Conservation (phyloP, 1,284 basidiomycete genomes). For the Ceratobasidium sp. region DNA sequence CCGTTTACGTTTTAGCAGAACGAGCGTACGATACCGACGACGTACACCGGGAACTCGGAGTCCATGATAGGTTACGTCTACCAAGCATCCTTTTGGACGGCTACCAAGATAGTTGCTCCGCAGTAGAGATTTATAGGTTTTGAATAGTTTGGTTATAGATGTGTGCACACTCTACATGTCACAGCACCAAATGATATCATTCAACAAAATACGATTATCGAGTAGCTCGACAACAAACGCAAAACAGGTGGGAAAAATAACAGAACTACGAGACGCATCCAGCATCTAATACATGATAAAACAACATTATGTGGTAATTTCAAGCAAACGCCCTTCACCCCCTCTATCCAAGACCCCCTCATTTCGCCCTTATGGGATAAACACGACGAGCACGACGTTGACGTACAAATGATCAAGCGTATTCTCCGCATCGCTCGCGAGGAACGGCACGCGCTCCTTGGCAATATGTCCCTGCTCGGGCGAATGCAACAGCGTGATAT, state of each 20-base stretch:
- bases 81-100: slow-evolving; percentile 86
- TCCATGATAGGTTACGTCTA: slow-evolving; percentile 94
- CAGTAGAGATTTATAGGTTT: neutral
- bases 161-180: neutral
- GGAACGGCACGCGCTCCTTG: slow-evolving; percentile 78
- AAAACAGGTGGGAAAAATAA: slow-evolving; percentile 17
- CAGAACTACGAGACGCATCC: slow-evolving; percentile 44
- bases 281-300: slow-evolving; percentile 47
- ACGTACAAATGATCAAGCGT: slow-evolving; percentile 77
- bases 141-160: slow-evolving; percentile 15
- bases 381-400: slow-evolving; percentile 75
- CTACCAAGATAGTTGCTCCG: slow-evolving; percentile 68
- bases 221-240: slow-evolving; percentile 35
- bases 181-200: slow-evolving; percentile 28
- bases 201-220: slow-evolving; percentile 32
- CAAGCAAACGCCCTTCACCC: slow-evolving; percentile 13
- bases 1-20: slow-evolving; percentile 66
- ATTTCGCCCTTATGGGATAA: slow-evolving; percentile 29
- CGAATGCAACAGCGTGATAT: slow-evolving; percentile 40
- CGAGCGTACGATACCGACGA: slow-evolving; percentile 82
- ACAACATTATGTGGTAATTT: slow-evolving; percentile 34
- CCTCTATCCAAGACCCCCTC: slow-evolving; percentile 2
- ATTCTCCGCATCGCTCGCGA: slow-evolving; percentile 64
- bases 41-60: slow-evolving; percentile 87
- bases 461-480: slow-evolving; percentile 60